Conservation (phyloP, 768 basidiomycete species). For the Phlebiopsis gigantea region DNA sequence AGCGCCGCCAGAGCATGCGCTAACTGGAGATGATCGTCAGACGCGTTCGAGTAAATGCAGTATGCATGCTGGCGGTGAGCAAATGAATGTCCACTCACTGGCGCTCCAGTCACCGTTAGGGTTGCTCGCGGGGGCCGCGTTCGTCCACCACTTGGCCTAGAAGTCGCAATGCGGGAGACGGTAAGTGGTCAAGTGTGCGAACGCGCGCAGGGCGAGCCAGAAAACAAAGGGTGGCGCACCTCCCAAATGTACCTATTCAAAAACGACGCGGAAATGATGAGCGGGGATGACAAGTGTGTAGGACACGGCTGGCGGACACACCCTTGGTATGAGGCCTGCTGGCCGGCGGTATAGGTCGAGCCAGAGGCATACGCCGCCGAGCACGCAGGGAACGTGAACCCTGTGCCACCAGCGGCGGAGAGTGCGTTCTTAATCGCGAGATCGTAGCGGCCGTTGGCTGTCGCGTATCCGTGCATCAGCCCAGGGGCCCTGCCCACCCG, state of each 20-base stretch:
- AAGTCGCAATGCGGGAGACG: not conserved
- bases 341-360: slow-evolving; percentile 44
- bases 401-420: slow-evolving; percentile 57
- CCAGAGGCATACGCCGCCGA: slow-evolving; percentile 48
- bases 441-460: slow-evolving; percentile 56
- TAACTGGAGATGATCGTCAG: slow-evolving; percentile 32
- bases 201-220: not conserved
- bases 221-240: slow-evolving; percentile 28
- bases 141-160: slow-evolving; percentile 60
- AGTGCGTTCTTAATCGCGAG: slow-evolving; percentile 56
- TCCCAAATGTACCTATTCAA: slow-evolving; percentile 58
- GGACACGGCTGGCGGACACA: slow-evolving; percentile 23
- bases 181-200: not conserved
- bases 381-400: slow-evolving; percentile 61
- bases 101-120: slow-evolving; percentile 60
- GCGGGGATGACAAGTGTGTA: not conserved
- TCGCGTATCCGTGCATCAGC: not conserved
- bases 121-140: slow-evolving; percentile 38
- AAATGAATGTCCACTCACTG: slow-evolving; percentile 29
- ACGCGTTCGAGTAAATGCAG: not conserved
- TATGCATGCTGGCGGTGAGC: not conserved
- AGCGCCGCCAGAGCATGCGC: slow-evolving; percentile 37
- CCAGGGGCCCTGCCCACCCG: not conserved
- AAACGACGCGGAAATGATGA: not conserved
- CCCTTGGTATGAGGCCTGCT: slow-evolving; percentile 51